phyloP scores from a whole-genome alignment of 2,329 filamentous ascomycete genomes.

The Aspergillus tubingensis region DNA sequence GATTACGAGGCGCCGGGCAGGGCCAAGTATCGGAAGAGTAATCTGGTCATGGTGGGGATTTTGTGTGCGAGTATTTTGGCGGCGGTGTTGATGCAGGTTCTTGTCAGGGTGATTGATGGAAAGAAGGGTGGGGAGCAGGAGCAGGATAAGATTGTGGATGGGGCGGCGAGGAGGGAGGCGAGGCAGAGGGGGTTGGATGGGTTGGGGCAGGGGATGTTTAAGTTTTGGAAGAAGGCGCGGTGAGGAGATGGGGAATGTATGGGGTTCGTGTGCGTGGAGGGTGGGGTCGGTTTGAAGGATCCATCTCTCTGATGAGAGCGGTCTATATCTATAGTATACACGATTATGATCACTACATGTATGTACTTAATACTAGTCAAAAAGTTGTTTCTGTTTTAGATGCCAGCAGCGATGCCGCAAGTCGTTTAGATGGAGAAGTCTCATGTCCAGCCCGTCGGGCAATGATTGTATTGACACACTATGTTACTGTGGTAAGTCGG shows the following conservation, averaged over 20 bases:
- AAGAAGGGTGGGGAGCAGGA: background rate
- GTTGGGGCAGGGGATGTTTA: slow-evolving; percentile 21
- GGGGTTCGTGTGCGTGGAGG: too few species aligned
- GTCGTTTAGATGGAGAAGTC: too few species aligned
- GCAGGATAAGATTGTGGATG: slow-evolving; percentile 28
- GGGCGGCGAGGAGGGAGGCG: slow-evolving; percentile 38
- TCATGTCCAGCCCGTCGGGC: background rate
- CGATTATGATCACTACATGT: background rate
- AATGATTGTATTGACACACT: slow-evolving; percentile 7
- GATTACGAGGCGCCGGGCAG: slow-evolving; percentile 67
- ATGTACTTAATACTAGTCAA: too few species aligned
- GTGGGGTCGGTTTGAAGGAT: too few species aligned
- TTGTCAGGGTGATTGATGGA: slow-evolving; percentile 55
- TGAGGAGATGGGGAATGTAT: background rate
- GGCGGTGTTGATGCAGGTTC: slow-evolving; percentile 63
- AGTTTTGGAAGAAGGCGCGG: slow-evolving; percentile 3
- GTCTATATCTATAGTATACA: background rate
- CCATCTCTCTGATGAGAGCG: background rate
- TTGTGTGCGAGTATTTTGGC: slow-evolving; percentile 74
- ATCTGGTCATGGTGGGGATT: slow-evolving; percentile 85
- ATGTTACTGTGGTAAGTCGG: background rate
- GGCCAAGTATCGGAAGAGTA: slow-evolving; percentile 77
- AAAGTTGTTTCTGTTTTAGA: too few species aligned
- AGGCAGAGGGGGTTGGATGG: slow-evolving; percentile 41
- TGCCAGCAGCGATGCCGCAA: too few species aligned